Percentiles rank a stretch among this genome's conserved stretches.
Conservation (phyloP, 768 basidiomycete species). For the Amanita pallidorosea region DNA sequence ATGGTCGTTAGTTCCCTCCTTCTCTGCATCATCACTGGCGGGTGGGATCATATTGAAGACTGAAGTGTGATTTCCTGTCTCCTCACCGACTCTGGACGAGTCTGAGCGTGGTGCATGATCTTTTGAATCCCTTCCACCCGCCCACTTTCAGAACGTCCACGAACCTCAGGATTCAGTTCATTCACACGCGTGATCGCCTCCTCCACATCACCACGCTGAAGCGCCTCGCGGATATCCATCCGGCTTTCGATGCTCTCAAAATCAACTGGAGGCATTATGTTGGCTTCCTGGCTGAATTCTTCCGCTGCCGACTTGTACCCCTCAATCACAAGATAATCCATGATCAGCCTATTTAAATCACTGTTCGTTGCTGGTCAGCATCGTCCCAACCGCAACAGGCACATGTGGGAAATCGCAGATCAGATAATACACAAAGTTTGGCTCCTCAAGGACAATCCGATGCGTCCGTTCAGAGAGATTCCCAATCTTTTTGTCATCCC, state of each 20-base stretch:
- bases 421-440: conserved; percentile 82
- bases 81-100: conserved; percentile 73
- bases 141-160: conserved; percentile 3
- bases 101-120: conserved; percentile 99
- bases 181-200: conserved; percentile 94
- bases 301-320: conserved; percentile 96
- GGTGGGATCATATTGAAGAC: conserved; percentile 85
- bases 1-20: conserved; percentile 11
- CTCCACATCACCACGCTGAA: conserved; percentile 91
- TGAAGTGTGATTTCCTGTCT: conserved; percentile 75
- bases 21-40: conserved; percentile 11
- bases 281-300: conserved; percentile 86
- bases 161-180: conserved; percentile 92
- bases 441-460: conserved; percentile 40
- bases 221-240: conserved; percentile 88
- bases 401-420: conserved; percentile 13
- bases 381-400: not conserved
- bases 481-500: conserved; percentile 81
- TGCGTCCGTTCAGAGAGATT: conserved; percentile 89
- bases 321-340: conserved; percentile 97
- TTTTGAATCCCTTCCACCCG: conserved; percentile 65
- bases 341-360: conserved; percentile 87
- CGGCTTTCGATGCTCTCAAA: conserved; percentile 89
- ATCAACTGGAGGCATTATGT: conserved; percentile 66
- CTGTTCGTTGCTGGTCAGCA: conserved; percentile 31